Evolutionary conservation across 208 protist genomes (phyloP).

Genomic region (Porcisia hertigi): DNA sequence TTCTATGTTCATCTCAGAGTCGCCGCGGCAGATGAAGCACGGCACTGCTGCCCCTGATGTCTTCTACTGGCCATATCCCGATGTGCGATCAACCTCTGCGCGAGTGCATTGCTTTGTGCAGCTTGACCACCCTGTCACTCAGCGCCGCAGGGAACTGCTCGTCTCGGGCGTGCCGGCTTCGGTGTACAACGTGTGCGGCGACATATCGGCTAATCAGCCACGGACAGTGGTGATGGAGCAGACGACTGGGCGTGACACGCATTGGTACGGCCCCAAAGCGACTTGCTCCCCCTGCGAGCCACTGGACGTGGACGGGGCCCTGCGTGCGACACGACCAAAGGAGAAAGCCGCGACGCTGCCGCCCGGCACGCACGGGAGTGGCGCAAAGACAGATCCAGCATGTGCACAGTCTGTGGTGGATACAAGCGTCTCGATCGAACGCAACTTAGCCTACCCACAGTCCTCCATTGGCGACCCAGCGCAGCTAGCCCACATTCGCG

Average conservation of each 20-base stretch:
- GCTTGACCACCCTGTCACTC: slow-evolving; percentile 38
- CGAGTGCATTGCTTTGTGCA: slow-evolving; percentile 42
- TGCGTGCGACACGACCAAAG: slow-evolving; percentile 50
- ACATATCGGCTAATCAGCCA: slow-evolving; percentile 48
- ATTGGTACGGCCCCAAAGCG: slow-evolving; percentile 53
- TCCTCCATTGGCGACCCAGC: slow-evolving; percentile 40
- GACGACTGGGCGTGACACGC: slow-evolving; percentile 49
- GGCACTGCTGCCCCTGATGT: slow-evolving; percentile 63
- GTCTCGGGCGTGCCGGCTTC: slow-evolving; percentile 50
- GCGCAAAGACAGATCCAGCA: not conserved
- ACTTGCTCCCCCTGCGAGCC: slow-evolving; percentile 25
- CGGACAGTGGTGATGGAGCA: slow-evolving; percentile 56
- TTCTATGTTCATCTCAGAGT: slow-evolving; percentile 68
- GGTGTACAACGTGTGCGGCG: slow-evolving; percentile 64
- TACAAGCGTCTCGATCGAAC: slow-evolving; percentile 62
- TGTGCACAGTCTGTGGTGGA: slow-evolving; percentile 13
- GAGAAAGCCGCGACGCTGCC: slow-evolving; percentile 39
- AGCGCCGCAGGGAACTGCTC: slow-evolving; percentile 47
- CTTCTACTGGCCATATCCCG: slow-evolving; percentile 76
- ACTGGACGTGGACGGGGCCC: slow-evolving; percentile 51
- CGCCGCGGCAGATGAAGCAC: slow-evolving; percentile 30
- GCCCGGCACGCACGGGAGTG: slow-evolving; percentile 12
- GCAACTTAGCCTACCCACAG: slow-evolving; percentile 56
- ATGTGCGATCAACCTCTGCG: slow-evolving; percentile 67
- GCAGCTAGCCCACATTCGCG: slow-evolving; percentile 36